These are phyloP conservation scores for Alternaria sp. DNA, from an alignment of 2,329 filamentous ascomycete species.

Conservation along the genomic window DNA sequence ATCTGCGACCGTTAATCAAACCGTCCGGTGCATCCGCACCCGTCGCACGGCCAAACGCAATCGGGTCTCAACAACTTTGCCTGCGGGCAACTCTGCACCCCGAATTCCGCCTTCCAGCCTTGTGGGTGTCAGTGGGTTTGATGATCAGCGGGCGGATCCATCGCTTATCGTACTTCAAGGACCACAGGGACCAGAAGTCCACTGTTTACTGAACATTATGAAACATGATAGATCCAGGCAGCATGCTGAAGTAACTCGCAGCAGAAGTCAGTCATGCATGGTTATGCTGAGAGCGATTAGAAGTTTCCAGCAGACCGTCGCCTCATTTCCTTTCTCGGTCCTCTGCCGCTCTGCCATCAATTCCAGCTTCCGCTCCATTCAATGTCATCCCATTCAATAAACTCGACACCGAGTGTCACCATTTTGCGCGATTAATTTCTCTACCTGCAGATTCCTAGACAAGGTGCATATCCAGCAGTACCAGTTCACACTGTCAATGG, in stretches of 20 bases:
- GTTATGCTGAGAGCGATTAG: neutral
- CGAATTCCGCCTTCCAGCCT: neutral
- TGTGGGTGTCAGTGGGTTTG: neutral
- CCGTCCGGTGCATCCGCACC: neutral
- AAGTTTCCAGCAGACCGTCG: neutral
- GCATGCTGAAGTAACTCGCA: neutral
- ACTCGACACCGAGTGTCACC: neutral
- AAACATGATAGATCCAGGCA: neutral
- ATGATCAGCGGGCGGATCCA: neutral
- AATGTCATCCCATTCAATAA: neutral
- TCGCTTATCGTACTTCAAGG: neutral
- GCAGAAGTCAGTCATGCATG: neutral
- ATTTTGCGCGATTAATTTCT: neutral
- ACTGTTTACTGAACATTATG: neutral
- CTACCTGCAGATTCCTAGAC: neutral
- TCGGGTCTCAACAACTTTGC: neutral
- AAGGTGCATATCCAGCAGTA: rapidly evolving
- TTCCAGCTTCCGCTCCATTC: neutral
- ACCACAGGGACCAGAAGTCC: neutral
- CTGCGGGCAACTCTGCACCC: neutral
- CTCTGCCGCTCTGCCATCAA: neutral
- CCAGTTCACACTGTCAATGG: neutral
- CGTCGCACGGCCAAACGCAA: neutral
- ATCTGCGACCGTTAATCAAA: neutral
- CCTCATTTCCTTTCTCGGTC: neutral